Evolutionary conservation across 306 rosid species (phyloP).

Genomic region (Astragalus membranaceus): DNA sequence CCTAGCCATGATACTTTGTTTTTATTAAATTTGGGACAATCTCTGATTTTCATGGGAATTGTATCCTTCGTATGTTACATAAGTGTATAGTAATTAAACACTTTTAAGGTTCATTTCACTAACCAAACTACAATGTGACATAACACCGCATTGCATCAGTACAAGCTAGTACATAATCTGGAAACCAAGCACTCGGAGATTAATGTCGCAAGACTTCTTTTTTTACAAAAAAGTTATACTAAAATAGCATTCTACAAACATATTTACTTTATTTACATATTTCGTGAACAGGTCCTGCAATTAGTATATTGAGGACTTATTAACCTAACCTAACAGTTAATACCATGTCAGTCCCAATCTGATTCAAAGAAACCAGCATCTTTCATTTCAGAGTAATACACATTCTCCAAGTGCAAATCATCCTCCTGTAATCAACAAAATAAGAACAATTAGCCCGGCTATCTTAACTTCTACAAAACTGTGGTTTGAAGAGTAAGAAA

Average conservation of each 20-base stretch:
- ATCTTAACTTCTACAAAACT: no score
- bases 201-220: background rate
- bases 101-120: no score
- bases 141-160: no score
- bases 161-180: no score
- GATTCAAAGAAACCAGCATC: constrained; percentile 92
- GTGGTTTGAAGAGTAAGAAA: no score
- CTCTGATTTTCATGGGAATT: background rate
- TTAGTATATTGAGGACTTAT: constrained; percentile 12
- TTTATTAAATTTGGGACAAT: background rate
- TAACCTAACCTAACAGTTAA: constrained; percentile 5
- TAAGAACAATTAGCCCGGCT: background rate
- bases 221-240: background rate
- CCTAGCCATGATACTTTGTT: no score
- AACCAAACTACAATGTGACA: no score
- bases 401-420: constrained; percentile 72
- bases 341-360: constrained; percentile 62
- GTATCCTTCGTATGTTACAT: background rate
- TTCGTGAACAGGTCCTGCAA: background rate
- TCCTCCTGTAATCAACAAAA: constrained; percentile 55
- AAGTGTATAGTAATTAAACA: no score
- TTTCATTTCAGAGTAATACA: constrained; percentile 93
- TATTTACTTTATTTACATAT: constrained; percentile 42
- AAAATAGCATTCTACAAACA: constrained; percentile 7
- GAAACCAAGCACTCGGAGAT: no score